Evolutionary conservation across 495 filamentous ascomycete species (phyloP).

Genomic region (Xeromyces bisporus): DNA sequence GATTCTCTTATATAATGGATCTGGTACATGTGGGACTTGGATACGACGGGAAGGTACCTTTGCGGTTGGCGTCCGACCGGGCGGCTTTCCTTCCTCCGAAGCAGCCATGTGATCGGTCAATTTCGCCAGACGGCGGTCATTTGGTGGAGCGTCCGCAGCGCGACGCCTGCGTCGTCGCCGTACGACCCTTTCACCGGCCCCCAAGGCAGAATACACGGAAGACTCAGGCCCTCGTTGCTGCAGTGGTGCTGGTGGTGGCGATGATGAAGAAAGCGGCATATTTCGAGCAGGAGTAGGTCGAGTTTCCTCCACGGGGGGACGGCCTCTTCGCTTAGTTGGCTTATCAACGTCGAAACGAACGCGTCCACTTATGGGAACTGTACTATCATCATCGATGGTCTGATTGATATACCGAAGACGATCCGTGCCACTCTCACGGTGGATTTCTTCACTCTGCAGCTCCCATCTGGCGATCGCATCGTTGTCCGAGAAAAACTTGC

Average conservation of each 20-base stretch:
- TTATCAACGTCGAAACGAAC: constrained; percentile 21
- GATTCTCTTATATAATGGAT: constrained; percentile 21
- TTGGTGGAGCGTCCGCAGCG: neutral
- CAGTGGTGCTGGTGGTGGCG: no score
- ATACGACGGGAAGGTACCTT: constrained; percentile 12
- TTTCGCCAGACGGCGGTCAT: constrained; percentile 14
- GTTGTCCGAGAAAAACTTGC: constrained; percentile 10
- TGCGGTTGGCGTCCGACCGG: neutral
- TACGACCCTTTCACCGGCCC: no score
- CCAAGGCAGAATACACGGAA: no score
- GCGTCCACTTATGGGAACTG: constrained; percentile 13
- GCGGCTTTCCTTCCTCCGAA: constrained; percentile 2
- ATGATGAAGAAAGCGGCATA: no score
- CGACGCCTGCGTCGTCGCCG: neutral
- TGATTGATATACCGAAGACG: constrained; percentile 22
- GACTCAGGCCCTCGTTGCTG: neutral
- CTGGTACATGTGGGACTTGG: constrained; percentile 9
- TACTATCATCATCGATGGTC: constrained; percentile 17
- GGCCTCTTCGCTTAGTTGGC: neutral
- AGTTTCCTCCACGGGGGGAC: no score
- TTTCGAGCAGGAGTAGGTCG: neutral
- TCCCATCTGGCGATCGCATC: constrained; percentile 23
- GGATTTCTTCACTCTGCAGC: constrained; percentile 16
- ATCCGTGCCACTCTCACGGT: constrained; percentile 8
- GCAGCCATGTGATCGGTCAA: constrained; percentile 10